Evolutionary conservation across 2,329 filamentous ascomycete genomes (phyloP), one percentile per base, ranked within the genome.

Genomic region (Hymenoscyphus fructigenus): DNA sequence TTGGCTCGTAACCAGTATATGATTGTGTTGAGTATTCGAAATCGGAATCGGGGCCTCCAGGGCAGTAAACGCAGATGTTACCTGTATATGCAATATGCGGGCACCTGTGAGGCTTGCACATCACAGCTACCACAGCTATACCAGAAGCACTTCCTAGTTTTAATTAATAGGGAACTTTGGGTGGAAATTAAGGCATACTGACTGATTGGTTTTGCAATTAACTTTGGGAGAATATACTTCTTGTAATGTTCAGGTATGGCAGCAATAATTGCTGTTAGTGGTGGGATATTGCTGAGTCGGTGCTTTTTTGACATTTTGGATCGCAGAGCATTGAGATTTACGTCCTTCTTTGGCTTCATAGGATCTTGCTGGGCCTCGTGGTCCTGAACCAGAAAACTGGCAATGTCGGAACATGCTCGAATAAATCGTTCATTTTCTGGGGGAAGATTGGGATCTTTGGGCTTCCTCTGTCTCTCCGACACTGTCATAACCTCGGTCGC

Each of bases 171-270:
- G 71, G 34, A 59, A 12, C 9, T 44, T 57, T 26, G 15, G 1
- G 29, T 64, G 26, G 36, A 1, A 41, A 26, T 55, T n/a, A 6
- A 28, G 29, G 50, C 1, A 26, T 10, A 81, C 84, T 73, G 84
- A 90, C 91, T 85, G 66, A 99, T 98, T 1, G 95, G 95, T 79
- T 99, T 99, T 29, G 96, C 95, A 72, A 99, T 93, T 68, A 99
- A 83, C 79, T 97, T 97, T 23, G 93, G 95, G 67, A 98, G 80
- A 67, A 99, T 97, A 75, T 98, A 98, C 81, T 98, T 99, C 83
- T 98, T 99, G 81, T 98, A 97, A 77, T 98, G 93, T 77, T 99
- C 95, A n/a, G 96, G 96, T 41, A 99, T 94, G 10, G 95, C 95
- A 62, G 95, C 92, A 75, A 99, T 98, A 75, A 99, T 99, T 66